phyloP scores from a whole-genome alignment of 192 early-diverging fungal genomes.

The Coemansia sp. region DNA sequence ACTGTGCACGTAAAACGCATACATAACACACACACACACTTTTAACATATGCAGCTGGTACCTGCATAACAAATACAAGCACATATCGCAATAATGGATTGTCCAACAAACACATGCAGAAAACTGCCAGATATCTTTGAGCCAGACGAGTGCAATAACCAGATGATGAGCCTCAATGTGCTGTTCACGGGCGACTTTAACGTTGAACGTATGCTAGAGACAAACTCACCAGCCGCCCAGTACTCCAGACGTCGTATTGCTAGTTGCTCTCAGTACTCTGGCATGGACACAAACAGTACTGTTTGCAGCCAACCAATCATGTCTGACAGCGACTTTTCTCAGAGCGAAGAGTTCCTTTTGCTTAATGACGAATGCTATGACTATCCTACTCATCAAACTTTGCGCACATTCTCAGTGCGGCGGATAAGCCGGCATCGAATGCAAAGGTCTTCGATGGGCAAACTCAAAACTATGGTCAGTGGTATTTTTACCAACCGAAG shows the following conservation, averaged over 20 bases:
- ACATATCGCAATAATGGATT: slow-evolving; percentile 17
- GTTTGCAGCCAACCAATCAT: slow-evolving; percentile 16
- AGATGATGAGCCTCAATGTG: slow-evolving; percentile 30
- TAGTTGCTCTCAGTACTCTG: slow-evolving; percentile 8
- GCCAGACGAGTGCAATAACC: slow-evolving; percentile 25
- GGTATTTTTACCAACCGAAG: slow-evolving; percentile 7
- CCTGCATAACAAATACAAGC: background rate
- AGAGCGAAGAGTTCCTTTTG: slow-evolving; percentile 28
- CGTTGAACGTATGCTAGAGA: slow-evolving; percentile 14
- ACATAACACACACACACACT: background rate
- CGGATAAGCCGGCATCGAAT: slow-evolving; percentile 7
- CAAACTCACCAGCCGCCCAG: slow-evolving; percentile 19
- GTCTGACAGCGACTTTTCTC: slow-evolving; percentile 17
- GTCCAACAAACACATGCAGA: slow-evolving; percentile 12
- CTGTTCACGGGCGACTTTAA: slow-evolving; percentile 10
- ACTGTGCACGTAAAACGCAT: background rate
- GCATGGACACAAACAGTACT: slow-evolving; percentile 5
- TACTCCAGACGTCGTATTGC: slow-evolving; percentile 27
- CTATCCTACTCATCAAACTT: slow-evolving; percentile 2
- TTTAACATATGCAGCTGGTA: background rate
- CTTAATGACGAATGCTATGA: slow-evolving; percentile 12
- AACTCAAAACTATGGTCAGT: slow-evolving; percentile 16
- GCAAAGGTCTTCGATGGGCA: slow-evolving; percentile 18
- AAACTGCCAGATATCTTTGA: slow-evolving; percentile 40
- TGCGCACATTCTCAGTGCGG: slow-evolving; percentile 8